Conservation (phyloP, 805 yeast species). For the Lachancea meyersii region DNA sequence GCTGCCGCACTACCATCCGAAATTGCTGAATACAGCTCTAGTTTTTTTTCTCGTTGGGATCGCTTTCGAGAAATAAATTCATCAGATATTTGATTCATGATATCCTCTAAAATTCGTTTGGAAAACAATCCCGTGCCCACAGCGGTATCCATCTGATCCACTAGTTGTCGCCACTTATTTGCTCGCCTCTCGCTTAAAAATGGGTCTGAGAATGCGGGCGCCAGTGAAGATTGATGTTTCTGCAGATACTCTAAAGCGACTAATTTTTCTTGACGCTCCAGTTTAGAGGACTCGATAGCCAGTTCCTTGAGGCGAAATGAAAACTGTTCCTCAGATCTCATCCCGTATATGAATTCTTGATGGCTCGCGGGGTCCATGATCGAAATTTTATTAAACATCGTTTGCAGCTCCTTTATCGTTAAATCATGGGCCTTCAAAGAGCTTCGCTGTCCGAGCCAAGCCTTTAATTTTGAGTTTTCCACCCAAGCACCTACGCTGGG, state of each 20-base stretch:
- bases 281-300: constrained; percentile 1
- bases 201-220: background rate
- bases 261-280: background rate
- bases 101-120: background rate
- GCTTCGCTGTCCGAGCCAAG: background rate
- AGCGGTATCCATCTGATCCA: background rate
- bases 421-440: background rate
- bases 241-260: background rate
- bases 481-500: constrained; percentile 5
- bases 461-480: background rate
- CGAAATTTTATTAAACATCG: background rate
- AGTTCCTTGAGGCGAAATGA: constrained; percentile 2
- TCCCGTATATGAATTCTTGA: constrained; percentile 3
- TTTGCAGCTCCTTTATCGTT: background rate
- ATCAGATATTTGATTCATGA: background rate
- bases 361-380: background rate
- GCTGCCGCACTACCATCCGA: background rate
- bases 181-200: background rate
- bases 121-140: background rate
- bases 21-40: background rate
- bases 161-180: background rate
- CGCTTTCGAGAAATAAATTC: background rate
- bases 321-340: constrained; percentile 1
- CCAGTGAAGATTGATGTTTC: background rate
- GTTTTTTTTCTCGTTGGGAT: background rate